Conservation (phyloP, 192 early-diverging fungal genomes). For the Pilobolus umbonatus region DNA sequence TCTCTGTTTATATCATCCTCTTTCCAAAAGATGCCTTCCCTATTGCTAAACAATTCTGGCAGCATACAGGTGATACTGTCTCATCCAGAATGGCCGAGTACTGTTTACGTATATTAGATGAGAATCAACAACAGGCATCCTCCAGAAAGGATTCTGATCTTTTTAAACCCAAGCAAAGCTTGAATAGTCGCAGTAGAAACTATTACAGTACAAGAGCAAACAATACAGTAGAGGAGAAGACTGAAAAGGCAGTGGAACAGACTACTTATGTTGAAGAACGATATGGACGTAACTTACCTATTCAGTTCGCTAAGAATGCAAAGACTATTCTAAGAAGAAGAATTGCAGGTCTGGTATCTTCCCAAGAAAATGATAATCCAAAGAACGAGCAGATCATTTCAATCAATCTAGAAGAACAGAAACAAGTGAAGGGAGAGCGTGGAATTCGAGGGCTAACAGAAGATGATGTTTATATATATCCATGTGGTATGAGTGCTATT, state of each 20-base stretch:
- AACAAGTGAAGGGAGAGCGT: slow-evolving; percentile 36
- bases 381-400: slow-evolving; percentile 28
- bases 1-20: slow-evolving; percentile 61
- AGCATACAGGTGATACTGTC: slow-evolving; percentile 89
- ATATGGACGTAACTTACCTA: slow-evolving; percentile 85
- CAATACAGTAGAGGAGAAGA: slow-evolving; percentile 13
- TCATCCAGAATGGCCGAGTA: slow-evolving; percentile 83
- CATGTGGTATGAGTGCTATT: slow-evolving; percentile 92
- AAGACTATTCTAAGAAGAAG: slow-evolving; percentile 71
- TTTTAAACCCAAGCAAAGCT: slow-evolving; percentile 14
- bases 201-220: slow-evolving; percentile 3
- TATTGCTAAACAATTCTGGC: slow-evolving; percentile 94
- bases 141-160: slow-evolving; percentile 16
- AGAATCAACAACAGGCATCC: slow-evolving; percentile 34
- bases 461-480: slow-evolving; percentile 82
- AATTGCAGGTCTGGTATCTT: slow-evolving; percentile 74
- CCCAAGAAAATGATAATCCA: slow-evolving; percentile 15
- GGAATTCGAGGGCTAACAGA: slow-evolving; percentile 58
- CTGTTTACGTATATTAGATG: slow-evolving; percentile 67
- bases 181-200: slow-evolving; percentile 3
- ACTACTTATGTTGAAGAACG: slow-evolving; percentile 85
- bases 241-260: slow-evolving; percentile 46
- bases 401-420: slow-evolving; percentile 37
- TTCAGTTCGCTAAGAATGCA: slow-evolving; percentile 64
- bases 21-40: slow-evolving; percentile 65